Conservation (phyloP, 148 eudicot genomes). For the Arctostaphylos glauca region DNA sequence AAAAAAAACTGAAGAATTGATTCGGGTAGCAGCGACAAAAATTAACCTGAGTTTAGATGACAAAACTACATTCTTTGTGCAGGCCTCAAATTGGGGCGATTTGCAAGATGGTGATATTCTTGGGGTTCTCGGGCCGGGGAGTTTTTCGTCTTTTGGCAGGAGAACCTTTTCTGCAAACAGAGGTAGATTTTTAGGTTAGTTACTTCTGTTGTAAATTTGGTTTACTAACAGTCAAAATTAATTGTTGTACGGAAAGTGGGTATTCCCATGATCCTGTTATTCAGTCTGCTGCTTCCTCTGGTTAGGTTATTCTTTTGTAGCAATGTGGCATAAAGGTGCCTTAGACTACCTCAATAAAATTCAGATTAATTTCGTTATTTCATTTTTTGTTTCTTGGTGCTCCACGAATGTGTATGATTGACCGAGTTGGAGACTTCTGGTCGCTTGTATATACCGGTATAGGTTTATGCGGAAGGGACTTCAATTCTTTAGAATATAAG, state of each 20-base stretch:
- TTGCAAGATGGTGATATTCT: conserved; percentile 23
- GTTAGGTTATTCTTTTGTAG: conserved; percentile 61
- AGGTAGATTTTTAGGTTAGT: conserved; percentile 23
- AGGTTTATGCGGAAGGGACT: background rate
- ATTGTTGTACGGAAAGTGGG: conserved; percentile 37
- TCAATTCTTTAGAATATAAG: too few species aligned
- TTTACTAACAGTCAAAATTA: conserved; percentile 19
- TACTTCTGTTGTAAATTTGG: conserved; percentile 46
- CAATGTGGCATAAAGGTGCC: conserved; percentile 35
- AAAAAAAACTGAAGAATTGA: conserved; percentile 17
- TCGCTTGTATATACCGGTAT: background rate
- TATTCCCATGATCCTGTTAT: conserved; percentile 28
- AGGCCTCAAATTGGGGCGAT: conserved; percentile 53
- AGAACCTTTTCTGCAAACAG: conserved; percentile 37
- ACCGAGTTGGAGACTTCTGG: background rate
- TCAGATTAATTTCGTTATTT: conserved; percentile 11
- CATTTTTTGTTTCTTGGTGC: background rate
- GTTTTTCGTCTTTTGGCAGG: conserved; percentile 54
- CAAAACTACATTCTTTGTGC: conserved; percentile 45
- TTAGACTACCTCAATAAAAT: conserved; percentile 48
- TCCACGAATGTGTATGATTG: background rate
- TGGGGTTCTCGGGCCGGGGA: conserved; percentile 37
- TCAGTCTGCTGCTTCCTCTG: conserved; percentile 45
- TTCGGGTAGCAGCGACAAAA: conserved; percentile 34
- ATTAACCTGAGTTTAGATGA: conserved; percentile 41